Evolutionary conservation across 257 asterid species (phyloP).

Genomic region (Solanum commersonii): DNA sequence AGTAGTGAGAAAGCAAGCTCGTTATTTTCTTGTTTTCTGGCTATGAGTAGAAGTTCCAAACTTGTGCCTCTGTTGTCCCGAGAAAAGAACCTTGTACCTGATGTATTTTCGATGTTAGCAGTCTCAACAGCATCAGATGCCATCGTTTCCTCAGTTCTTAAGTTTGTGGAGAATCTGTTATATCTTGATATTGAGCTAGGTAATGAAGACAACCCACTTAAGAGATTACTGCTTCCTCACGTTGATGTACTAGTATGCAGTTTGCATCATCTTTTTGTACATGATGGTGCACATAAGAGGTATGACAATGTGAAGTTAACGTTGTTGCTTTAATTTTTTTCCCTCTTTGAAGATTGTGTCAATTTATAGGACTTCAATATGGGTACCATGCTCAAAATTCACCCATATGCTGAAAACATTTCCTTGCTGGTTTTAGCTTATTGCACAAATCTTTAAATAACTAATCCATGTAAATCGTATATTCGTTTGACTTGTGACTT

Average conservation of each 20-base stretch:
- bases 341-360: neutral
- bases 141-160: slow-evolving; percentile 48
- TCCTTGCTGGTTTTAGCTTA: neutral
- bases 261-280: slow-evolving; percentile 47
- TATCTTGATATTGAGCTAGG: slow-evolving; percentile 61
- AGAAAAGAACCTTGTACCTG: slow-evolving; percentile 71
- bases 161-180: slow-evolving; percentile 72
- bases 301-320: slow-evolving; percentile 5
- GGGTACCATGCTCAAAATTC: neutral
- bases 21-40: slow-evolving; percentile 80
- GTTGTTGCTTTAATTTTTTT: neutral
- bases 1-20: slow-evolving; percentile 83
- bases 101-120: slow-evolving; percentile 64
- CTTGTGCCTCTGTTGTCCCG: slow-evolving; percentile 50
- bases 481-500: neutral
- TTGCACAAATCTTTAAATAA: neutral
- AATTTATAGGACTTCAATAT: neutral
- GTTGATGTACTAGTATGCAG: slow-evolving; percentile 55
- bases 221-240: slow-evolving; percentile 53
- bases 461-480: neutral
- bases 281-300: slow-evolving; percentile 46
- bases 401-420: neutral
- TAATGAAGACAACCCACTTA: slow-evolving; percentile 31
- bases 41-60: slow-evolving; percentile 78
- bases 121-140: slow-evolving; percentile 66